Percentiles rank a stretch among this genome's conserved stretches.
Evolutionary conservation across 108 stramenopile genomes (phyloP).

Genomic region (Nitzschia sp.): DNA sequence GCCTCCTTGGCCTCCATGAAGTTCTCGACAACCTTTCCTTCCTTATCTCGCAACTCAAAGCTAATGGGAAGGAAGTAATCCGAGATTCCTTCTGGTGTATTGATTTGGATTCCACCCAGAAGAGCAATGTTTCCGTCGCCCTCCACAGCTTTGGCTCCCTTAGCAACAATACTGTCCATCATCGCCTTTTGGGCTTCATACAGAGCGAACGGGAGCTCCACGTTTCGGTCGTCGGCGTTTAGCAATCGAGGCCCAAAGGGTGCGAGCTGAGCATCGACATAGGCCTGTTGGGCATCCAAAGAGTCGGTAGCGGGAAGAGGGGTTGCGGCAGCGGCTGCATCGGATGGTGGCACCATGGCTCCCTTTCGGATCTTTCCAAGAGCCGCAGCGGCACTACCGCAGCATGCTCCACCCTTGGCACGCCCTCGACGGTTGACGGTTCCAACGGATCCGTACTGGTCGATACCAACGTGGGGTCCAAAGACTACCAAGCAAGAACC

Average conservation of each 20-base stretch:
- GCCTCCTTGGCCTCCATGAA: no score
- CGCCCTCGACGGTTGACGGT: constrained; percentile 62
- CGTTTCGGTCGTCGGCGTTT: constrained; percentile 42
- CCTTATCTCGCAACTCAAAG: constrained; percentile 51
- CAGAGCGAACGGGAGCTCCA: constrained; percentile 54
- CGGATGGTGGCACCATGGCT: constrained; percentile 26
- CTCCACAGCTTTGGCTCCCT: constrained; percentile 47
- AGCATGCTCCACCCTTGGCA: constrained; percentile 51
- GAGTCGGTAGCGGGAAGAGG: constrained; percentile 30
- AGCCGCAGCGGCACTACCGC: constrained; percentile 60
- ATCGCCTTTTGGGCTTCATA: constrained; percentile 53
- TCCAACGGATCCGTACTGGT: constrained; percentile 50
- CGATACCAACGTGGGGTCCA: constrained; percentile 74
- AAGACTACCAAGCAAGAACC: constrained; percentile 58
- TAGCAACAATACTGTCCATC: constrained; percentile 51
- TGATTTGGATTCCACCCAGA: constrained; percentile 66
- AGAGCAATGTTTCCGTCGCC: constrained; percentile 54
- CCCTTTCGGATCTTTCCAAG: constrained; percentile 45
- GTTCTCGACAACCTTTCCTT: constrained; percentile 34
- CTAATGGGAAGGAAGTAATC: constrained; percentile 66
- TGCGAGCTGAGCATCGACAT: constrained; percentile 41
- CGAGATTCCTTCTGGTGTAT: constrained; percentile 42
- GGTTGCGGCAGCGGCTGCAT: constrained; percentile 1
- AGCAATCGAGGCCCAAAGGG: constrained; percentile 54
- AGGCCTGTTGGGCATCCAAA: constrained; percentile 62